phyloP scores from a whole-genome alignment of 495 filamentous ascomycete species.

The Recurvomyces mirabilis region DNA sequence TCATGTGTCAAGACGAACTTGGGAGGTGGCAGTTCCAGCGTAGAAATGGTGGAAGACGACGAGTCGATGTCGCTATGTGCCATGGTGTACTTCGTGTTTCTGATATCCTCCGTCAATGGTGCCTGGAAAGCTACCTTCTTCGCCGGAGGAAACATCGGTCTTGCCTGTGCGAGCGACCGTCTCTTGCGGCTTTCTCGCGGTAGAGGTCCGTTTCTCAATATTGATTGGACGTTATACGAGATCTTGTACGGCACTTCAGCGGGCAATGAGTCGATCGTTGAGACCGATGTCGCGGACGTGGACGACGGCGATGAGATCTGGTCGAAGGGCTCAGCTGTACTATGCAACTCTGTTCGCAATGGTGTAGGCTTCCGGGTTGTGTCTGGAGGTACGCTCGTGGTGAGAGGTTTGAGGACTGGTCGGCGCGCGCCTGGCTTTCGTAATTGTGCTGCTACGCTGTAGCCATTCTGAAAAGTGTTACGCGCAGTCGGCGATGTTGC shows the following conservation, averaged over 20 bases:
- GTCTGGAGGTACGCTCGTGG: slow-evolving; percentile 26
- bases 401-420: slow-evolving; percentile 36
- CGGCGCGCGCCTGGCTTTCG: slow-evolving; percentile 27
- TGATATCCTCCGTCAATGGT: slow-evolving; percentile 46
- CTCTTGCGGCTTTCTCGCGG: slow-evolving; percentile 27
- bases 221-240: slow-evolving; percentile 28
- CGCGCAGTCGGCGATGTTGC: slow-evolving; percentile 63
- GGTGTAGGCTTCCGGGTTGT: slow-evolving; percentile 1
- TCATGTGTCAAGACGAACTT: slow-evolving; percentile 10
- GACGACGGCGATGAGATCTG: slow-evolving; percentile 10
- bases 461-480: slow-evolving; percentile 74
- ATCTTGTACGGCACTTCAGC: slow-evolving; percentile 28
- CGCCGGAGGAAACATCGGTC: slow-evolving; percentile 46
- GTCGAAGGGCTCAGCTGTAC: slow-evolving; percentile 29
- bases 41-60: slow-evolving; percentile 10
- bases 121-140: slow-evolving; percentile 46
- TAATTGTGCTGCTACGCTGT: slow-evolving; percentile 54
- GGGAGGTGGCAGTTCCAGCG: slow-evolving; percentile 8
- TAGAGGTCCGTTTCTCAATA: slow-evolving; percentile 29
- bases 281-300: slow-evolving; percentile 6
- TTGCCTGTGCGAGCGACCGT: slow-evolving; percentile 33
- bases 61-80: slow-evolving; percentile 40
- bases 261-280: slow-evolving; percentile 11
- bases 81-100: slow-evolving; percentile 40
- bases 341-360: slow-evolving; percentile 24